These are phyloP conservation scores for Solidago caesia DNA, from an alignment of 129 eudicot genomes.

Conservation along the genomic window DNA sequence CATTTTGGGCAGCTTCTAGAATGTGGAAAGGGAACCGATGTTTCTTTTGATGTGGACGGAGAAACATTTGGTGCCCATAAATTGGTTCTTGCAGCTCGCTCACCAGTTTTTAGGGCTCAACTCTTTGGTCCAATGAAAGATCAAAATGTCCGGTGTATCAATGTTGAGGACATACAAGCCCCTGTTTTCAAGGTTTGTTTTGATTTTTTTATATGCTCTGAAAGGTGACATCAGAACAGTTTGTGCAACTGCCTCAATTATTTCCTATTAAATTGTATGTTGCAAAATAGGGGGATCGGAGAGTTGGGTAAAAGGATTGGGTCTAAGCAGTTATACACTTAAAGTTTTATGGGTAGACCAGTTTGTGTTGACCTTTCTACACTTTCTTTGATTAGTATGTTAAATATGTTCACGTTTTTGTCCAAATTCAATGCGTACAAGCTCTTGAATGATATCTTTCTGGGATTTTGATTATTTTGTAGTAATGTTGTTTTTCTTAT, in stretches of 20 bases:
- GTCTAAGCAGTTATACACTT: neutral
- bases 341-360: neutral
- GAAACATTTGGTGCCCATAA: constrained; percentile 78
- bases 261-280: neutral
- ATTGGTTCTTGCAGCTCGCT: constrained; percentile 87
- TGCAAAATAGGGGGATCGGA: neutral
- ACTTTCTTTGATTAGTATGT: neutral
- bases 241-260: constrained; percentile 4
- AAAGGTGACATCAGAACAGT: neutral
- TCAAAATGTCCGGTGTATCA: constrained; percentile 53
- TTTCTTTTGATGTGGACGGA: constrained; percentile 70
- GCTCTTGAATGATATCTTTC: no score
- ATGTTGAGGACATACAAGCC: constrained; percentile 71
- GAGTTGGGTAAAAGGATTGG: neutral
- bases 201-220: neutral
- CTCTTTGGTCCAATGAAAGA: constrained; percentile 95
- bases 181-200: constrained; percentile 77
- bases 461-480: neutral
- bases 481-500: neutral
- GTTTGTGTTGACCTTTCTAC: neutral
- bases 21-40: constrained; percentile 66
- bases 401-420: no score
- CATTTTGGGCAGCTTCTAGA: constrained; percentile 90
- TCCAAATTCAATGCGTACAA: no score
- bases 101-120: constrained; percentile 94